A percentile compares a stretch with the other conserved stretches of the same genome.
Evolutionary conservation across 352 stramenopile species (phyloP).

Genomic region (Phytophthora syringae): DNA sequence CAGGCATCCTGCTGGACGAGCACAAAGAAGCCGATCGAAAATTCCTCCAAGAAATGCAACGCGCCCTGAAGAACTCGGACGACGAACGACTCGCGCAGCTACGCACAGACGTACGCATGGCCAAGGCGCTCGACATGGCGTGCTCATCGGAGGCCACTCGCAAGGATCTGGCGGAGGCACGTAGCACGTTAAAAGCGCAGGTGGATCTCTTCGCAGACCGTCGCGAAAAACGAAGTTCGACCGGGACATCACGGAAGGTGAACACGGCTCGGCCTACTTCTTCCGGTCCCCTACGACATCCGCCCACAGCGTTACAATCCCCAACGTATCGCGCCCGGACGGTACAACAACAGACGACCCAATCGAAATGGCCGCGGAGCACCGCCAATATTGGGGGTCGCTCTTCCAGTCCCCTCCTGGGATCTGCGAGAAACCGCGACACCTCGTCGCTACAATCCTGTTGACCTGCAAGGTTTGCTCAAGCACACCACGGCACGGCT

Average conservation of each 20-base stretch:
- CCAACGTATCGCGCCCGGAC: neutral
- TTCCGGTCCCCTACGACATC: neutral
- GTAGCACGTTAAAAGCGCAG: too few relatives aligned
- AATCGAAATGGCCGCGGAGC: too few relatives aligned
- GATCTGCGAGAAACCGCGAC: neutral
- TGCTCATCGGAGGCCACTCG: too few relatives aligned
- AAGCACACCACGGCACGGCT: neutral
- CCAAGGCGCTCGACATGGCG: too few relatives aligned
- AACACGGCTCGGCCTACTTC: neutral
- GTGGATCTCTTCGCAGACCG: too few relatives aligned
- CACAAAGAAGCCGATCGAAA: slow-evolving; percentile 1
- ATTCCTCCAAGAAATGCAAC: neutral
- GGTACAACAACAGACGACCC: neutral
- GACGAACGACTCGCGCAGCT: neutral
- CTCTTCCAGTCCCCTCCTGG: neutral
- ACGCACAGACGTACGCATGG: too few relatives aligned
- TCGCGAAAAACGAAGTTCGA: slow-evolving; percentile 14
- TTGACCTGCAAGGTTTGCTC: neutral
- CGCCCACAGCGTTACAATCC: neutral
- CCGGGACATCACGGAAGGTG: slow-evolving; percentile 3
- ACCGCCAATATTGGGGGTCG: too few relatives aligned
- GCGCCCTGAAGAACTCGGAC: neutral
- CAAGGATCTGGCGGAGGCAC: too few relatives aligned
- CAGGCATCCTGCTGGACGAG: slow-evolving; percentile 1
- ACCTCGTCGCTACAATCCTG: neutral